These are phyloP conservation scores for Toxicodendron radicans DNA, from an alignment of 345 rosid species.

Conservation along the genomic window DNA sequence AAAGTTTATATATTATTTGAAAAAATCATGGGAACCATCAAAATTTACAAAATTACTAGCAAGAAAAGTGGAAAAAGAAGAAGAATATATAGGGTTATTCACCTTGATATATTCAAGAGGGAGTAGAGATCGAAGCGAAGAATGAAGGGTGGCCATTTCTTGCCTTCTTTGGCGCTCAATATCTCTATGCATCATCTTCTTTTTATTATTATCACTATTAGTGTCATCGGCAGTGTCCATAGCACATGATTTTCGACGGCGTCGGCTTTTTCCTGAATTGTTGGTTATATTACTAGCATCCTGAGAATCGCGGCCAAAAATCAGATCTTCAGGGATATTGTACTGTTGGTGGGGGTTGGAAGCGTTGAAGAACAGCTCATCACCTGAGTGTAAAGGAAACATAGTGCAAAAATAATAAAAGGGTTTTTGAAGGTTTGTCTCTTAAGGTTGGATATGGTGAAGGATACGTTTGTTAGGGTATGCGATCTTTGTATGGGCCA, in stretches of 20 bases:
- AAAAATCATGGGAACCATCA: not conserved
- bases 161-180: constrained; percentile 45
- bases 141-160: constrained; percentile 41
- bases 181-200: constrained; percentile 38
- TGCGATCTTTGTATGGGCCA: constrained; percentile 24
- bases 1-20: not conserved
- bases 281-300: constrained; percentile 13
- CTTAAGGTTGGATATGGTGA: constrained; percentile 17
- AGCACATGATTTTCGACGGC: constrained; percentile 4
- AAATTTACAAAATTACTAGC: not conserved
- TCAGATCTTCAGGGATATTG: constrained; percentile 50
- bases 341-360: constrained; percentile 32
- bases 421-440: constrained; percentile 7
- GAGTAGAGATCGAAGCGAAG: constrained; percentile 50
- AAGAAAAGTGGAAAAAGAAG: not conserved
- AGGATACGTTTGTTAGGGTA: constrained; percentile 53
- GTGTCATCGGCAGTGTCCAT: constrained; percentile 8
- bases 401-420: constrained; percentile 21
- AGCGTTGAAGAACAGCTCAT: constrained; percentile 59
- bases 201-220: constrained; percentile 24
- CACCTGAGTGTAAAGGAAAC: constrained; percentile 66
- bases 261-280: constrained; percentile 5
- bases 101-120: constrained; percentile 45
- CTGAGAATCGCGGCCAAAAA: constrained; percentile 23
- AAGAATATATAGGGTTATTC: constrained; percentile 12